phyloP scores from a whole-genome alignment of 768 basidiomycete genomes.

The Hygrocybe punicea region DNA sequence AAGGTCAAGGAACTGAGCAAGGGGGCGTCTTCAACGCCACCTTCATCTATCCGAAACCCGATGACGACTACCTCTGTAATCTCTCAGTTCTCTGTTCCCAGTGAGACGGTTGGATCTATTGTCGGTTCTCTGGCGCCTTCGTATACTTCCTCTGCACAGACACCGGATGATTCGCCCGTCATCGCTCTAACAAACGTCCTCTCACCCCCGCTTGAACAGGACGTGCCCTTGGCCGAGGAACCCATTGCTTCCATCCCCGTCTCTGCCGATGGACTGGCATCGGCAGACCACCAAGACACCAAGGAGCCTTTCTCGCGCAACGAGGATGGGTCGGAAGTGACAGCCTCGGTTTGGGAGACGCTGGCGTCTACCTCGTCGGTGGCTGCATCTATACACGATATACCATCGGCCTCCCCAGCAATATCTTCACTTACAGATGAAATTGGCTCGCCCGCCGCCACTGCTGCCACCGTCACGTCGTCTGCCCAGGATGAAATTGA shows the following conservation, averaged over 20 bases:
- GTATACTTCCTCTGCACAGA: background rate
- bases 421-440: constrained; percentile 7
- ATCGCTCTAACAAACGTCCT: too few species aligned
- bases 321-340: background rate
- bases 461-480: constrained; percentile 1
- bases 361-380: constrained; percentile 13
- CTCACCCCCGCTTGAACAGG: too few species aligned
- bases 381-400: background rate
- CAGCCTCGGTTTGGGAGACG: constrained; percentile 14
- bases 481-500: constrained; percentile 13
- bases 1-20: constrained; percentile 62
- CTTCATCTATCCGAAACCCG: constrained; percentile 1
- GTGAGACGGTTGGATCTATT: background rate
- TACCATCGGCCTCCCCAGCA: background rate
- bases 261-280: too few species aligned
- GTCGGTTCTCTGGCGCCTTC: background rate
- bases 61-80: constrained; percentile 9
- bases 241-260: too few species aligned
- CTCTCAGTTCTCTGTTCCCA: background rate
- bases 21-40: constrained; percentile 12
- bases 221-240: too few species aligned
- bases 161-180: too few species aligned
- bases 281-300: too few species aligned
- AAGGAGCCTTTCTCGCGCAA: too few species aligned
- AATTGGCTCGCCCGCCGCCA: constrained; percentile 7